These are phyloP conservation scores for Rehmannia glutinosa DNA, from an alignment of 257 asterid species.

Conservation along the genomic window DNA sequence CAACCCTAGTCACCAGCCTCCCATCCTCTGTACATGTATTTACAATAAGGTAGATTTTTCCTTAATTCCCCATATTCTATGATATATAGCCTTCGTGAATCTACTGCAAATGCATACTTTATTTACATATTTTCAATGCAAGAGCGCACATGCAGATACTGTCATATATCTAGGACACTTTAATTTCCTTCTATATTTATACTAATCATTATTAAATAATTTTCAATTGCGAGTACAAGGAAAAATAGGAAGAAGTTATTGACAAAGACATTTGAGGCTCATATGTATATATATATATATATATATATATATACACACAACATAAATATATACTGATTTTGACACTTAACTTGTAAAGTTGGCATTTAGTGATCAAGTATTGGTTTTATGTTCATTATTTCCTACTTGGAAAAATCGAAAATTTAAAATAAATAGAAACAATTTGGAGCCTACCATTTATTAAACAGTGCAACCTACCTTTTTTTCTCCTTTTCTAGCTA, in stretches of 20 bases:
- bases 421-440: too few relatives aligned
- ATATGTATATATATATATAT: too few relatives aligned
- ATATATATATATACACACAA: too few relatives aligned
- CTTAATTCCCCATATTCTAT: background rate
- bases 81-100: too few relatives aligned
- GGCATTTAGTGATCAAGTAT: background rate
- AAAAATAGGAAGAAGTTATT: background rate
- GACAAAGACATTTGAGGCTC: background rate
- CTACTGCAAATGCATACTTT: too few relatives aligned
- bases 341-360: slow-evolving; percentile 13
- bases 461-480: slow-evolving; percentile 9
- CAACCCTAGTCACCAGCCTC: too few relatives aligned
- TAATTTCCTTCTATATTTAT: background rate
- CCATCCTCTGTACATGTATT: too few relatives aligned
- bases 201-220: background rate
- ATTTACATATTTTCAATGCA: background rate
- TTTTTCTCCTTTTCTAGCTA: background rate
- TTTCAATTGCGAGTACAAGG: background rate
- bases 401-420: too few relatives aligned
- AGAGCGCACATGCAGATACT: background rate
- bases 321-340: background rate
- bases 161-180: background rate
- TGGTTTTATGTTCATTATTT: background rate
- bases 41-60: too few relatives aligned
- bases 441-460: too few relatives aligned